A percentile compares a stretch with the other conserved stretches of the same genome.
These are phyloP conservation scores for Sphagnum fallax DNA, from an alignment of 228 moss, liverwort and hornwort species.

Conservation along the genomic window DNA sequence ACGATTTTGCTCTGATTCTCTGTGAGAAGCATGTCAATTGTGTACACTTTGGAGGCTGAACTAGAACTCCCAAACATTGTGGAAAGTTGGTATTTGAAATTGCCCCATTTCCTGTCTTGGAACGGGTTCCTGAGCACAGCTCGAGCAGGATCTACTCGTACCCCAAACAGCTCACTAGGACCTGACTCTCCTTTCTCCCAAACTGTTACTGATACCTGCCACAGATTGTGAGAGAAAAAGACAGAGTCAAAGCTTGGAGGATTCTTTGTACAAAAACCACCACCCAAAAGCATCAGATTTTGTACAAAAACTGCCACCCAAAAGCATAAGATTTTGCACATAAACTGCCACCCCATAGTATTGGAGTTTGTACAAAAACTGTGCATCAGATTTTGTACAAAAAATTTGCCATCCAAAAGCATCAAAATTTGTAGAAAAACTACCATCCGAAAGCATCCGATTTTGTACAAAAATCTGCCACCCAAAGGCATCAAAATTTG, in stretches of 20 bases:
- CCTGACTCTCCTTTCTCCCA: conserved; percentile 75
- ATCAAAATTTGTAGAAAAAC: neutral
- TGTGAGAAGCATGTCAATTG: conserved; percentile 65
- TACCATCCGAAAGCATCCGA: too few relatives aligned
- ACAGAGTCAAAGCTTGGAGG: too few relatives aligned
- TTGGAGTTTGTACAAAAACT: too few relatives aligned
- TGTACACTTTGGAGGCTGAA: conserved; percentile 69
- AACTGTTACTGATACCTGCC: conserved; percentile 65
- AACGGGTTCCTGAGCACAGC: conserved; percentile 70
- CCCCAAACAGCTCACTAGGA: conserved; percentile 61
- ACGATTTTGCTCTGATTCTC: conserved; percentile 65
- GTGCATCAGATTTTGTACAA: too few relatives aligned
- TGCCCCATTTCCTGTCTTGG: conserved; percentile 84
- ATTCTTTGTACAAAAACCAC: neutral
- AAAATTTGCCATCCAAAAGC: neutral
- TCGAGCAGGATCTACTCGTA: conserved; percentile 76
- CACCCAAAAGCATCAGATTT: conserved; percentile 5
- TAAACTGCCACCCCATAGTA: too few relatives aligned
- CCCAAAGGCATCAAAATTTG: too few relatives aligned
- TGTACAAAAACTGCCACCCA: too few relatives aligned
- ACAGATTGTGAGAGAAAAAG: too few relatives aligned
- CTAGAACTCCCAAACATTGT: conserved; percentile 77
- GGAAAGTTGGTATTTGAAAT: conserved; percentile 77
- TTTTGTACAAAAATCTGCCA: too few relatives aligned
- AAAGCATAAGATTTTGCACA: too few relatives aligned